phyloP scores from a whole-genome alignment of 768 basidiomycete genomes.

The Amanita muscaria region DNA sequence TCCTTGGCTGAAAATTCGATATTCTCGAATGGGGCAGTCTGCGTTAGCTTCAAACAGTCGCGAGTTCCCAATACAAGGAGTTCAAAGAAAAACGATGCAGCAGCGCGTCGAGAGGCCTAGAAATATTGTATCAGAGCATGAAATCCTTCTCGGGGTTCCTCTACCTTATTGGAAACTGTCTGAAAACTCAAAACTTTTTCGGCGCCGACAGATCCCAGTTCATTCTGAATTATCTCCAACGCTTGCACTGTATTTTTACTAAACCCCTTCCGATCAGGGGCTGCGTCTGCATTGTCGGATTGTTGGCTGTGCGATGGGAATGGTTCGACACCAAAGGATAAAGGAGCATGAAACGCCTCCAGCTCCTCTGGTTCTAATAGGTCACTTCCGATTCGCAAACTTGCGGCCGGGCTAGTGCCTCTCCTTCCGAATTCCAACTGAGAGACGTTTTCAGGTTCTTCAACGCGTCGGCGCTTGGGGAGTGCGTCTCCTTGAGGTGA shows the following conservation, averaged over 20 bases:
- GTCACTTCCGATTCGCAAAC: slow-evolving; percentile 1
- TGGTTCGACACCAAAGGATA: slow-evolving; percentile 69
- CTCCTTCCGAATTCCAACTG: slow-evolving; percentile 48
- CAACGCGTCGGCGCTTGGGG: slow-evolving; percentile 53
- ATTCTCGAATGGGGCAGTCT: slow-evolving; percentile 70
- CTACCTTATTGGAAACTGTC: slow-evolving; percentile 60
- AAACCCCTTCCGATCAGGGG: slow-evolving; percentile 60
- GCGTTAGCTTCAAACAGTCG: slow-evolving; percentile 79
- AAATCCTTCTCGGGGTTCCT: slow-evolving; percentile 27
- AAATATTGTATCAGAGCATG: slow-evolving; percentile 1
- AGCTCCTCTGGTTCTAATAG: slow-evolving; percentile 2
- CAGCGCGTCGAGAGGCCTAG: slow-evolving; percentile 84
- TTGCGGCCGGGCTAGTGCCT: background rate
- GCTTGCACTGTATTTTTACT: slow-evolving; percentile 89
- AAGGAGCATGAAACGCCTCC: too few species aligned
- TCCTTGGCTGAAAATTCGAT: slow-evolving; percentile 77
- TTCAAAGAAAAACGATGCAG: slow-evolving; percentile 97
- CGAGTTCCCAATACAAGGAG: slow-evolving; percentile 88
- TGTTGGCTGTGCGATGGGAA: slow-evolving; percentile 38
- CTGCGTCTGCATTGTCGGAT: slow-evolving; percentile 30
- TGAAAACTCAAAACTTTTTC: slow-evolving; percentile 66
- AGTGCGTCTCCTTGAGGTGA: slow-evolving; percentile 48
- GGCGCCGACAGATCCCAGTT: slow-evolving; percentile 30
- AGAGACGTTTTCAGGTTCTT: slow-evolving; percentile 46
- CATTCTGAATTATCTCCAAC: slow-evolving; percentile 61